Conservation (phyloP, 768 basidiomycete genomes). For the Exsudoporus frostii region DNA sequence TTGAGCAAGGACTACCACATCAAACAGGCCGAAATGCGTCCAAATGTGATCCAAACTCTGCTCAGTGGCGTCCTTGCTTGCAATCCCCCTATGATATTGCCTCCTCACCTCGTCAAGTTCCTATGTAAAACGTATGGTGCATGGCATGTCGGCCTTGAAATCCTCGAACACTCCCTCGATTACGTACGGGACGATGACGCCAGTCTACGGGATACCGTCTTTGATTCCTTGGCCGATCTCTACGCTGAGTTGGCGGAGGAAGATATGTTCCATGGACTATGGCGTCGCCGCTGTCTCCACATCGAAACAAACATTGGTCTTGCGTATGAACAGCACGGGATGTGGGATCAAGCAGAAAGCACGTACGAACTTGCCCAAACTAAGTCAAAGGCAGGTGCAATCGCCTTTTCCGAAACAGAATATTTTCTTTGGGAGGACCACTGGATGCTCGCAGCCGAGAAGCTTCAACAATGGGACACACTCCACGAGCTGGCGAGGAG, state of each 20-base stretch:
- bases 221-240: conserved; percentile 89
- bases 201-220: conserved; percentile 74
- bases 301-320: conserved; percentile 85
- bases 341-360: conserved; percentile 91
- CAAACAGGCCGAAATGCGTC: conserved; percentile 82
- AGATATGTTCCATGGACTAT: conserved; percentile 95
- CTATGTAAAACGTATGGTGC: conserved; percentile 93
- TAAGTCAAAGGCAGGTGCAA: conserved; percentile 72
- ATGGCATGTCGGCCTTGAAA: conserved; percentile 91
- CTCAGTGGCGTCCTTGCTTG: conserved; percentile 84
- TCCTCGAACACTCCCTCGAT: conserved; percentile 79
- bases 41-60: conserved; percentile 90
- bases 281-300: conserved; percentile 87
- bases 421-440: conserved; percentile 99
- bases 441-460: conserved; percentile 94
- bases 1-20: conserved; percentile 93
- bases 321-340: conserved; percentile 92
- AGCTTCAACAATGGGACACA: conserved; percentile 97
- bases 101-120: conserved; percentile 94
- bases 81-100: conserved; percentile 80
- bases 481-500: conserved; percentile 85
- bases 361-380: conserved; percentile 89
- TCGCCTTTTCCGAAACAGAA: conserved; percentile 92
- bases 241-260: conserved; percentile 96
- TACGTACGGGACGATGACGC: conserved; percentile 77